Evolutionary conservation across 2,329 filamentous ascomycete species (phyloP).

Genomic region (Aspergillus pseudoterreus): DNA sequence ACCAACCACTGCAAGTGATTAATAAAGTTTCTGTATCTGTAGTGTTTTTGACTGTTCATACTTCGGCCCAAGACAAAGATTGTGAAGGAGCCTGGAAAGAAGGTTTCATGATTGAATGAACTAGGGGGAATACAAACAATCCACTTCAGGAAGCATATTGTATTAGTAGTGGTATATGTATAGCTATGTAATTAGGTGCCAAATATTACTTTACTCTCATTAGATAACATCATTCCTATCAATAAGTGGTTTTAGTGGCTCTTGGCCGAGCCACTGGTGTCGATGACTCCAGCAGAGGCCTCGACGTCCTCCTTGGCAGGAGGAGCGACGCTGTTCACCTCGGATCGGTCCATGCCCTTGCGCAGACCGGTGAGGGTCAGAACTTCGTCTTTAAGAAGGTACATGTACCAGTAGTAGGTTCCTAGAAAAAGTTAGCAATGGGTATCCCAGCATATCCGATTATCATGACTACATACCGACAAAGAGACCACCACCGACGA

Average conservation of each 20-base stretch:
- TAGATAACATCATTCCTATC: too few species aligned
- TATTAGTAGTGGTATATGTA: too few species aligned
- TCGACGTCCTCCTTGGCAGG: constrained; percentile 8
- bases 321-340: constrained; percentile 1
- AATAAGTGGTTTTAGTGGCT: not conserved
- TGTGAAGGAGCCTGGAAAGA: too few species aligned
- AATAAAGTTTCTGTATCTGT: too few species aligned
- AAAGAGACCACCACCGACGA: constrained; percentile 52
- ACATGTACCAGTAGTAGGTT: constrained; percentile 49
- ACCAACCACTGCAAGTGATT: too few species aligned
- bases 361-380: constrained; percentile 14
- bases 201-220: too few species aligned
- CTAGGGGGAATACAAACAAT: too few species aligned
- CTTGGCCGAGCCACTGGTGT: not conserved
- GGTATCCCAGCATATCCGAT: not conserved
- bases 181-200: too few species aligned
- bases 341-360: constrained; percentile 2
- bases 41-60: too few species aligned
- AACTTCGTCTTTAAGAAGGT: constrained; percentile 27
- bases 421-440: constrained; percentile 9
- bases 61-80: too few species aligned
- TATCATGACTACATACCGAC: constrained; percentile 33
- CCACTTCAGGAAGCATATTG: too few species aligned
- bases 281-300: constrained; percentile 4
- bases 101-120: too few species aligned